Evolutionary conservation across 371 early-diverging fungal species (phyloP).

Genomic region (Mortierella sp.): DNA sequence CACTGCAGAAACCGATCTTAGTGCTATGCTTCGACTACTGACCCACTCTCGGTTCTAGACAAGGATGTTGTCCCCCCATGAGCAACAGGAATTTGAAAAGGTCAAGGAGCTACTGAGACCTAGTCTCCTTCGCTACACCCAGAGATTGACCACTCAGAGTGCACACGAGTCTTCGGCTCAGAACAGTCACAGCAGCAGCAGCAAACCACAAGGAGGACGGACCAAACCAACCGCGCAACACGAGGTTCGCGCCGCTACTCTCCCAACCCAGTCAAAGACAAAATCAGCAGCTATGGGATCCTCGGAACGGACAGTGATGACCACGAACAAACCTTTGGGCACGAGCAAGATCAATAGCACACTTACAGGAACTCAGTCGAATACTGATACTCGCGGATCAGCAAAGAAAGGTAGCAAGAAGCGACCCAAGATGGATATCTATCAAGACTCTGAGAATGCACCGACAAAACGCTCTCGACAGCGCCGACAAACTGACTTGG

Average conservation of each 20-base stretch:
- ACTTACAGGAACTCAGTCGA: not conserved
- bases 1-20: not conserved
- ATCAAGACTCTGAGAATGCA: conserved; percentile 20
- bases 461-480: conserved; percentile 16
- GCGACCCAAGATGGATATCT: conserved; percentile 21
- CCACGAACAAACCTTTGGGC: not conserved
- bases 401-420: conserved; percentile 12
- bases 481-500: not conserved
- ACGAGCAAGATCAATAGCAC: conserved; percentile 2
- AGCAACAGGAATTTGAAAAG: conserved; percentile 29
- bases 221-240: no score
- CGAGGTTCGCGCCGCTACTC: no score
- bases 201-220: no score
- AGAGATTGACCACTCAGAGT: not conserved
- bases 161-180: not conserved
- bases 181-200: not conserved
- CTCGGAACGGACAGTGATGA: not conserved
- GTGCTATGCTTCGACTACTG: no score
- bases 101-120: conserved; percentile 29
- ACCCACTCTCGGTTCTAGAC: conserved; percentile 9
- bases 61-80: conserved; percentile 25
- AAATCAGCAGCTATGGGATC: no score
- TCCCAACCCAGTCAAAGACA: no score
- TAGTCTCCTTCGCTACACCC: conserved; percentile 22
- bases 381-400: not conserved